phyloP scores from a whole-genome alignment of 352 stramenopile genomes.

The Blastocystis sp. region DNA sequence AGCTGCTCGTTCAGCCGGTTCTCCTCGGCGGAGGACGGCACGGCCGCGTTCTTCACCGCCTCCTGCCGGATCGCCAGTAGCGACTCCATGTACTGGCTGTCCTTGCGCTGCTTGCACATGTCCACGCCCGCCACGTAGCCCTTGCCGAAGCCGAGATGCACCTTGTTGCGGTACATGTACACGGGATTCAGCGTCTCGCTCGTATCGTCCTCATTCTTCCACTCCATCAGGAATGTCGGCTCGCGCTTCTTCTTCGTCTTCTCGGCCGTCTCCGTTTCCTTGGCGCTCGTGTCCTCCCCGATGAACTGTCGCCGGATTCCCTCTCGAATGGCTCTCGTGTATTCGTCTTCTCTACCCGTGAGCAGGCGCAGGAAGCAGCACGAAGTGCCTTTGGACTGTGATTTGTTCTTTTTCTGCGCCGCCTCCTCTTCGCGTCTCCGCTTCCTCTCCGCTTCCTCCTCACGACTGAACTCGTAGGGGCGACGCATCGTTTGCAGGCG shows the following conservation, averaged over 20 bases:
- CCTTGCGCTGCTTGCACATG: conserved; percentile 86
- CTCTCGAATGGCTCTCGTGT: conserved; percentile 28
- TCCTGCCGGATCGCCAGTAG: conserved; percentile 30
- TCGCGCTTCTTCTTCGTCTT: conserved; percentile 78
- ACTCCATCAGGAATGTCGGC: conserved; percentile 84
- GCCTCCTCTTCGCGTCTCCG: conserved; percentile 74
- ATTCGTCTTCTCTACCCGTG: conserved; percentile 42
- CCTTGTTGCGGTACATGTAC: conserved; percentile 82
- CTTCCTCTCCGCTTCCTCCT: conserved; percentile 62
- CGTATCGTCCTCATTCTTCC: conserved; percentile 86
- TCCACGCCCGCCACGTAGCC: conserved; percentile 86
- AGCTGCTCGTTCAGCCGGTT: conserved; percentile 76
- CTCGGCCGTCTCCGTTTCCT: conserved; percentile 84
- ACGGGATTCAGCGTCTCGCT: conserved; percentile 84
- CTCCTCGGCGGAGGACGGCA: conserved; percentile 69
- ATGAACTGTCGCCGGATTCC: conserved; percentile 84
- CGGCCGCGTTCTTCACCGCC: background rate
- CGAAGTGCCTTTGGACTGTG: background rate
- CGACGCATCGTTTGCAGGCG: conserved; percentile 14
- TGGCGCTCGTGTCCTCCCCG: conserved; percentile 82
- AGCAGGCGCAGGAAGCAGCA: background rate
- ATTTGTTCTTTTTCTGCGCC: conserved; percentile 12
- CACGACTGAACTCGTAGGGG: conserved; percentile 29
- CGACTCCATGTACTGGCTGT: conserved; percentile 65
- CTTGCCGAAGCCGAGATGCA: conserved; percentile 85